Percentiles rank a stretch among this genome's conserved stretches.
Conservation (phyloP, 345 rosid species). For the Citrus hindsii region DNA sequence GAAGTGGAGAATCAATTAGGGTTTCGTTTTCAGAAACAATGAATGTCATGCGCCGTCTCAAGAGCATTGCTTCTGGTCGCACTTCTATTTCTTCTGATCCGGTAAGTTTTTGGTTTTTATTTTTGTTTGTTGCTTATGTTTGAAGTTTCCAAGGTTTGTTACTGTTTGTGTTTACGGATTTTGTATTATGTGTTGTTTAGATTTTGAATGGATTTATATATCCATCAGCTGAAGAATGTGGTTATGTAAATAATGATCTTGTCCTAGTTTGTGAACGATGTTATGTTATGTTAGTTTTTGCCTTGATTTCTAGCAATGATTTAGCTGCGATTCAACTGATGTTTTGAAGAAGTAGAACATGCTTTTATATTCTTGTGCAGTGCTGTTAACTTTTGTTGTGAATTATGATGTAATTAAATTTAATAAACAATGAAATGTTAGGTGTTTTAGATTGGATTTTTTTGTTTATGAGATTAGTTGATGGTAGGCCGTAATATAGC, state of each 20-base stretch:
- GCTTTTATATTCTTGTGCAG: not conserved
- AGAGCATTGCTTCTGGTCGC: conserved; percentile 97
- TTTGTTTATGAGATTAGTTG: conserved; percentile 5
- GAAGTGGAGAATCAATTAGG: conserved; percentile 19
- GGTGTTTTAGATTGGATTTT: not conserved
- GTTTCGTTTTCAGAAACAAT: conserved; percentile 36
- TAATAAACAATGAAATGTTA: not conserved
- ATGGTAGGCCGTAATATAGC: conserved; percentile 14
- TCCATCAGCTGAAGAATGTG: not conserved
- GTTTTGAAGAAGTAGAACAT: not conserved
- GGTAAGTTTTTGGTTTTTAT: conserved; percentile 30
- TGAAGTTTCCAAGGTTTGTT: not conserved
- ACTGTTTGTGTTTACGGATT: not conserved
- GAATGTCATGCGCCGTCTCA: conserved; percentile 95
- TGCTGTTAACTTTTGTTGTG: not conserved
- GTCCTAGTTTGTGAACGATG: not conserved
- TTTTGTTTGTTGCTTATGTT: conserved; percentile 1
- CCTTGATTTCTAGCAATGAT: not conserved
- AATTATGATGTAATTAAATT: not conserved
- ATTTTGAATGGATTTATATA: not conserved
- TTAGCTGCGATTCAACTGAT: not conserved
- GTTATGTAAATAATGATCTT: not conserved
- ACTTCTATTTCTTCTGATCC: conserved; percentile 78
- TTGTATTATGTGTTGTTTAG: not conserved
- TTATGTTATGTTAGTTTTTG: not conserved